Conservation (phyloP, 148 eudicot species). For the Rhododendron henanense region DNA sequence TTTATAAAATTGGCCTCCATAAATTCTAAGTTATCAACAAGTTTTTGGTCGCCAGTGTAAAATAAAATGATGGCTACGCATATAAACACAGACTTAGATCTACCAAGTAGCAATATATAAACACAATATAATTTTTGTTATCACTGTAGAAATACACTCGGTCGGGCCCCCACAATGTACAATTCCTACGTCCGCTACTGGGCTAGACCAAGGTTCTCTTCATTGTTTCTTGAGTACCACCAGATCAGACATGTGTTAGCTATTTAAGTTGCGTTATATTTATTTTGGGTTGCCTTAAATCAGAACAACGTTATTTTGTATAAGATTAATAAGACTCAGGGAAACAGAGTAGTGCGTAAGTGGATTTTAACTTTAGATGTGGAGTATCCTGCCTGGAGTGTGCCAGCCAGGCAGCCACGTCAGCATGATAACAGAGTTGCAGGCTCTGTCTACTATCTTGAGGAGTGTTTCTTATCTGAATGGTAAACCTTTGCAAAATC, state of each 20-base stretch:
- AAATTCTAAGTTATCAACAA: too few species aligned
- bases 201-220: background rate
- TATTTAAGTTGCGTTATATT: background rate
- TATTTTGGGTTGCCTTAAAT: background rate
- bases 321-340: background rate
- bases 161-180: too few species aligned
- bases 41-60: too few species aligned
- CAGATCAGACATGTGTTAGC: background rate
- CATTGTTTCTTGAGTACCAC: background rate
- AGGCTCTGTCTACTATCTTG: background rate
- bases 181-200: background rate
- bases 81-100: too few species aligned
- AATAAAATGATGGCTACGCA: too few species aligned
- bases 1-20: too few species aligned
- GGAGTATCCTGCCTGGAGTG: background rate
- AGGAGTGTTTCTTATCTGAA: background rate
- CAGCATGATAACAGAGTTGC: background rate
- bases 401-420: conserved; percentile 3
- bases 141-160: too few species aligned
- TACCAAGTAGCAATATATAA: too few species aligned
- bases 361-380: background rate
- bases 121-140: too few species aligned
- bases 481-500: background rate
- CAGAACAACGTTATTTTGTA: background rate
- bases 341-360: background rate